Conservation (phyloP, 805 yeast genomes). For the Teunomyces lycoperdinae region DNA sequence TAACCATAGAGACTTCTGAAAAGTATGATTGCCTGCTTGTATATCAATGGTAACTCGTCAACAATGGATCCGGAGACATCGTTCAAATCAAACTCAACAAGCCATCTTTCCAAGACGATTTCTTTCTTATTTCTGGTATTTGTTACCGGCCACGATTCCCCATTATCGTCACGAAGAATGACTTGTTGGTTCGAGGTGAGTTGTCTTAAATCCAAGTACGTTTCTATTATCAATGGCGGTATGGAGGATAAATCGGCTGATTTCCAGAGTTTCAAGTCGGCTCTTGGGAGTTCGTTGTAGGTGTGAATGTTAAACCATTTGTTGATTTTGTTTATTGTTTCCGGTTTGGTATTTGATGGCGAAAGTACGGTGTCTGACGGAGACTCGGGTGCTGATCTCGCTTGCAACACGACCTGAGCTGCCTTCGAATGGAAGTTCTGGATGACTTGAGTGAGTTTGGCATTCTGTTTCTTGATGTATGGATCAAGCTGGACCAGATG, state of each 20-base stretch:
- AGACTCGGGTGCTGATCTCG: constrained; percentile 34
- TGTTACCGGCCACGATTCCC: constrained; percentile 54
- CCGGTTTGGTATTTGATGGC: constrained; percentile 9
- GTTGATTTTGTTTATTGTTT: constrained; percentile 34
- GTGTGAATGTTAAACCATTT: constrained; percentile 65
- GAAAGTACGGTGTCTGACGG: constrained; percentile 8
- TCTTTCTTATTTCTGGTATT: constrained; percentile 66
- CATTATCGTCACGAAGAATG: constrained; percentile 54
- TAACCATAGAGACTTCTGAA: constrained; percentile 73
- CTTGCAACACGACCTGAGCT: constrained; percentile 52
- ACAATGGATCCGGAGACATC: constrained; percentile 31
- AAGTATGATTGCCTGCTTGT: constrained; percentile 69
- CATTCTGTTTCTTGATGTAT: constrained; percentile 19
- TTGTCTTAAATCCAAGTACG: constrained; percentile 65
- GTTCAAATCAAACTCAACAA: constrained; percentile 69
- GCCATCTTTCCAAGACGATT: constrained; percentile 93
- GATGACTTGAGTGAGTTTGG: constrained; percentile 43
- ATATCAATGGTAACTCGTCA: constrained; percentile 63
- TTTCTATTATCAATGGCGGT: constrained; percentile 86
- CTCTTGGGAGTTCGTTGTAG: constrained; percentile 36
- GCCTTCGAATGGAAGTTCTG: constrained; percentile 66
- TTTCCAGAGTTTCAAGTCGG: constrained; percentile 67
- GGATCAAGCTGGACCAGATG: constrained; percentile 9
- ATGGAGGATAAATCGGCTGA: constrained; percentile 41
- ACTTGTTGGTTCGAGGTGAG: constrained; percentile 57